Base-by-base conservation (phyloP, 129 eudicot genomes). In the Calendula officinalis region DNA sequence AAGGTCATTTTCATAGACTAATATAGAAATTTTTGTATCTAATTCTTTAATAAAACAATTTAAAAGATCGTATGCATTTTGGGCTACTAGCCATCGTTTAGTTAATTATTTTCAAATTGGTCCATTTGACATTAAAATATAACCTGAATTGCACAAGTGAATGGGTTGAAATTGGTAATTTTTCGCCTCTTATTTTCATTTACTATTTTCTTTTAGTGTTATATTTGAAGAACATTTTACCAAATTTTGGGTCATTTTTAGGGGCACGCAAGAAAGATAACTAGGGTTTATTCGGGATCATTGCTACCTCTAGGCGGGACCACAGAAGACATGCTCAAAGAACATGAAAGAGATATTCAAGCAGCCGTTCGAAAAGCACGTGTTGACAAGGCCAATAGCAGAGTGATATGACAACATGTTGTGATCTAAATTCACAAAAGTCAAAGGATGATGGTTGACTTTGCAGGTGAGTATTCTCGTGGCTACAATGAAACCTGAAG, bases 311-410 rank as follows among this genome's bases (percentile, higher is more conserved):
- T 84, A 35, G 88, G 94, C 1, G 90, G 87, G 64, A 87, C 60
- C 74, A 72, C 90, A 66, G 97, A 84, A 35, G 97, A 91, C 61
- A 84, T 91, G 95, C 81, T 91, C 7, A 87, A 82, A 61, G 86
- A 80, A 64, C 97, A 91, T 10, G 97, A 91, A 55, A 80, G 85
- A 75, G 90, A 80, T 17, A 84, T 91, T 42, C 97, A 87, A 81
- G 86, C 80, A 51, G 90, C 94, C 5, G 94, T 87, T 15, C 81
- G 95, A 2, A 87, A 76, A 78, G 85, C 94, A 27, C 89, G 92
- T 38, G 70, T 75, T 9, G 91, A 67, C 56, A 79, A 79, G 63
- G 53, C 64, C 69, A 66, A 64, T 74, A 47, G 71, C 72, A 76
- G 73, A 65, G 37, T 52, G 74, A 57, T 62, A 62, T 49, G 47